These are phyloP conservation scores for Raphanus sativus DNA, from an alignment of 345 rosid species.

Conservation along the genomic window DNA sequence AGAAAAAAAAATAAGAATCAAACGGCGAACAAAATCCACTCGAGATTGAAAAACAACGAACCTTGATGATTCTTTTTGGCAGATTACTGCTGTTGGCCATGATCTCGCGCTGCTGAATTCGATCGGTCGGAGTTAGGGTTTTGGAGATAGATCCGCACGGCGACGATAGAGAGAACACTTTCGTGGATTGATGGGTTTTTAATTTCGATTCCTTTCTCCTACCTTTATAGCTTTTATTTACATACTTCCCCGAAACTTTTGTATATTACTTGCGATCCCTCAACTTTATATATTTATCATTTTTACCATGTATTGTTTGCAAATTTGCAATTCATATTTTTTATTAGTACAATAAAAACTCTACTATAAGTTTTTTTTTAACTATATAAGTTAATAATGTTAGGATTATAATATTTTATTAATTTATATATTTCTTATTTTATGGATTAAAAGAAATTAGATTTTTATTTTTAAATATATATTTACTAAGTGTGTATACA, in stretches of 20 bases:
- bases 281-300: background rate
- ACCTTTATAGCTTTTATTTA: background rate
- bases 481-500: too few relatives aligned
- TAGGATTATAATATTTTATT: too few relatives aligned
- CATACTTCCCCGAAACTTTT: background rate
- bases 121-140: slow-evolving; percentile 31
- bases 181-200: slow-evolving; percentile 7
- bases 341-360: background rate
- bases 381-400: too few relatives aligned
- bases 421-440: too few relatives aligned
- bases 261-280: background rate
- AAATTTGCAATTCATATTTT: background rate
- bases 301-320: background rate
- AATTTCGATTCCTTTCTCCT: slow-evolving; percentile 17
- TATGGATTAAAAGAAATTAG: too few relatives aligned
- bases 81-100: slow-evolving; percentile 98
- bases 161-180: too few relatives aligned
- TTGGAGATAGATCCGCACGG: too few relatives aligned
- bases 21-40: background rate
- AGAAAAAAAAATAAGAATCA: background rate
- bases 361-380: too few relatives aligned
- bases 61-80: slow-evolving; percentile 97
- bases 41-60: slow-evolving; percentile 28
- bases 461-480: too few relatives aligned
- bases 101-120: background rate